Base-by-base conservation (phyloP, 192 early-diverging fungal species). In the Umbelopsis sp. region DNA sequence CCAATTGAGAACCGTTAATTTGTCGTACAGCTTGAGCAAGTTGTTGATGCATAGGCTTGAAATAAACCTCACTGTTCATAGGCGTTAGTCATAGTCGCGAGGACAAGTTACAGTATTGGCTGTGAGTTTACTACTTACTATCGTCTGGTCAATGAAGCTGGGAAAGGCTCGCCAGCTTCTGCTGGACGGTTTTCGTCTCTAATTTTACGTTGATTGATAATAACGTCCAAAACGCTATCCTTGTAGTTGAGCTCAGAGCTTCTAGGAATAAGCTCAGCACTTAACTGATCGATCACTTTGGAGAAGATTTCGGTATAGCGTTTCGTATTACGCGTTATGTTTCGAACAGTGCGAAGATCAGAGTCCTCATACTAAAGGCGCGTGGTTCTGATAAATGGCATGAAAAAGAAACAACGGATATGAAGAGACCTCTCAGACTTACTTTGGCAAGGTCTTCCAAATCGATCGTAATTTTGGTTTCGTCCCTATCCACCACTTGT, bases 191-290 rank as follows among this genome's bases (percentile, higher is more conserved):
- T 76, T 52, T 73, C 55, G 73, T 92, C 90, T 64, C 89, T 89
- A 68, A 89, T 90, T 53, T 86, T 87, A 30, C 97, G 84, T 37
- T 97, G 94, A 69, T 88, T 87, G 69, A 95, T 87, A 65, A 99
- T 87, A 41, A 97, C 96, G 71, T 97, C 95, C 27, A 97, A 78
- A 20, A 96, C 95, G 71, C 89, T 87, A 58, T 89, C 90, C 4
- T 91, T 86, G 49, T 88, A 85, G n/a, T 75, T 79, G 51, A 90
- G 76, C 18, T 89, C 78, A 41, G 72, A 72, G 33, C 74, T 79
- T 5, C 86, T 75, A 49, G 83, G 68, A 9, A 88, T 84, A 67
- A 91, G 81, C 47, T n/a, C 46, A 11, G 33, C n/a, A 7, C 89
- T 68, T n/a, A 91, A 37, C 35, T 47, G 49, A 77, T 95, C 95